These are phyloP conservation scores for Fusarium continuum DNA, from an alignment of 2,329 filamentous ascomycete species.

Conservation along the genomic window DNA sequence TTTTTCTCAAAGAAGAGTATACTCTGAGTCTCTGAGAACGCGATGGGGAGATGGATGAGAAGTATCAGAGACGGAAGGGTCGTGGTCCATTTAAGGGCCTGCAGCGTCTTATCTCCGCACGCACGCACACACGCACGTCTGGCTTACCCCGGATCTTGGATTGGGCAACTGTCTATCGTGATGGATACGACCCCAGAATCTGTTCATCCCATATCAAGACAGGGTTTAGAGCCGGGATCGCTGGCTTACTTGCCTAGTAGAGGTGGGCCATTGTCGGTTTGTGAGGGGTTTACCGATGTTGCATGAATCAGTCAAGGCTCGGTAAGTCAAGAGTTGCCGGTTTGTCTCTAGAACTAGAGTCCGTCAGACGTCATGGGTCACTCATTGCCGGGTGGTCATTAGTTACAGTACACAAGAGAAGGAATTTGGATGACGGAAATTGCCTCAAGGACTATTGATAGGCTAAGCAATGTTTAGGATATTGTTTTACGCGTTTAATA, in stretches of 20 bases:
- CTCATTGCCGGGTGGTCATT: background rate
- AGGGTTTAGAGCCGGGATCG: conserved; percentile 18
- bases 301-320: conserved; percentile 19
- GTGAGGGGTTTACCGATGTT: conserved; percentile 30
- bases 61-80: background rate
- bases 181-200: conserved; percentile 25
- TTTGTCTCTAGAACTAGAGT: background rate
- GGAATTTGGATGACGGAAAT: background rate
- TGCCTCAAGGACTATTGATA: background rate
- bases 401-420: background rate
- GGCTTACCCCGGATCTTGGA: conserved; percentile 27
- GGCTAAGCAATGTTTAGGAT: background rate
- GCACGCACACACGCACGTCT: too few relatives aligned
- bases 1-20: background rate
- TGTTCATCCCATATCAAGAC: background rate
- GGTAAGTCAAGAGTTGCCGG: conserved; percentile 21
- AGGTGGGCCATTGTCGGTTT: conserved; percentile 8
- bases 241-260: conserved; percentile 11
- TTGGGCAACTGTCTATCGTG: conserved; percentile 10
- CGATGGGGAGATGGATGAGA: background rate
- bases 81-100: conserved; percentile 28
- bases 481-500: too few relatives aligned
- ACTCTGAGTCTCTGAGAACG: too few relatives aligned
- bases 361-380: background rate
- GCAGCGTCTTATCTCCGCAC: conserved; percentile 30